phyloP scores from a whole-genome alignment of 192 early-diverging fungal species.

The Coemansia sp. region DNA sequence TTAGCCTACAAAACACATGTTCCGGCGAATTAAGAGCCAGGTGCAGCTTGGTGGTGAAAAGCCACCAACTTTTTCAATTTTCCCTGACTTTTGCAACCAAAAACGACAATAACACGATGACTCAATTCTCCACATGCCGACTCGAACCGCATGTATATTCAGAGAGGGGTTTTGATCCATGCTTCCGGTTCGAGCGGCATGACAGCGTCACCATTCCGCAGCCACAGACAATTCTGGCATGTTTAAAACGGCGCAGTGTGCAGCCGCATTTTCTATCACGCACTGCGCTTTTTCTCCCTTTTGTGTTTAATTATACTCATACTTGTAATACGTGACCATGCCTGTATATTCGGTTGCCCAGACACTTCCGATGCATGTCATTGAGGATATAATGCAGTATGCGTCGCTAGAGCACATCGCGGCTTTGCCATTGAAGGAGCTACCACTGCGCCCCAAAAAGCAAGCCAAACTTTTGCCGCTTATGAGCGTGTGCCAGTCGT shows the following conservation, averaged over 20 bases:
- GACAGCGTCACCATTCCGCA: not conserved
- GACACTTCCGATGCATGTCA: conserved; percentile 9
- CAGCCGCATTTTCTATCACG: not conserved
- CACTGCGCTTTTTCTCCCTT: not conserved
- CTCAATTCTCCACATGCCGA: not conserved
- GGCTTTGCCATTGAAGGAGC: not conserved
- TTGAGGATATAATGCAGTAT: conserved; percentile 3
- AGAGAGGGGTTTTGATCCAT: not conserved
- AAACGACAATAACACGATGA: too few species aligned
- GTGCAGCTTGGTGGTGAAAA: too few species aligned
- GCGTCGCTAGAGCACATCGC: not conserved
- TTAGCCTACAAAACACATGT: too few species aligned
- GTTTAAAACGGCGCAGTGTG: not conserved
- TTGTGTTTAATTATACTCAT: not conserved
- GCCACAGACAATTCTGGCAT: not conserved
- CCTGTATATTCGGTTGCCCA: conserved; percentile 8
- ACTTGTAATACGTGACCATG: conserved; percentile 1
- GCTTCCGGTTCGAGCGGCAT: not conserved
- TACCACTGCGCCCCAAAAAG: not conserved
- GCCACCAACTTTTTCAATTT: too few species aligned
- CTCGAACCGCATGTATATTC: not conserved
- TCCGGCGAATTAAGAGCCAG: too few species aligned
- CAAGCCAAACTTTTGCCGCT: conserved; percentile 8
- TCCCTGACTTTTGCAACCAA: too few species aligned
- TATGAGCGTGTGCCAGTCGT: conserved; percentile 10